Evolutionary conservation across 1,284 basidiomycete genomes (phyloP), one percentile per base, ranked within the genome.

Genomic region (Marasmius fiardii): DNA sequence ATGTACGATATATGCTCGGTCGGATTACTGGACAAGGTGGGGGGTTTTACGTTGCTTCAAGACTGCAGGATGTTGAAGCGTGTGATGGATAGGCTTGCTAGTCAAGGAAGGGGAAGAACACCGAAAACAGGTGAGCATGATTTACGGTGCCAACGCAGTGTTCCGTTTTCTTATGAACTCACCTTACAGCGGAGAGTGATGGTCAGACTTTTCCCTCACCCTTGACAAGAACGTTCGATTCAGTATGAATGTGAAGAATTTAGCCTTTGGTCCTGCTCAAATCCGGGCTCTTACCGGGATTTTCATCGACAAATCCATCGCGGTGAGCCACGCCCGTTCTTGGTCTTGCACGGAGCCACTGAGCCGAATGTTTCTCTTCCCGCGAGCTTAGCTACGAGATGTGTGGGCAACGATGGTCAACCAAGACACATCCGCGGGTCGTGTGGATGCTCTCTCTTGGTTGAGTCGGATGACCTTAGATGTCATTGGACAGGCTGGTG

Each of bases 401-500:
- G n/a, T n/a, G n/a, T n/a, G n/a, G n/a, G n/a, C n/a, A n/a, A n/a
- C n/a, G n/a, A n/a, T n/a, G n/a, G n/a, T n/a, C n/a, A n/a, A n/a
- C n/a, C n/a, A n/a, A n/a, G n/a, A n/a, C n/a, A n/a, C n/a, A n/a
- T n/a, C n/a, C n/a, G n/a, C n/a, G n/a, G n/a, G n/a, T n/a, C n/a
- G n/a, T n/a, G 64, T 82, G 24, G 81, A 90, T 56, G 74, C 81
- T 1, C 67, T 85, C 3, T 67, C 74, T 0, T 84, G 81, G 74
- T 66, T 89, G 11, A 80, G 73, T 43, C 75, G 75, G 52, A 73
- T 76, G 55, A 88, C 88, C 0, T 69, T 90, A 28, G 87, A 90
- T 61, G 74, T 88, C 21, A 89, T 91, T 54, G 86, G 86, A 7
- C 70, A 81, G 14, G 83, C 87, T 24, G 86, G 86, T 78, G 57